phyloP scores from a whole-genome alignment of 495 filamentous ascomycete genomes.

The Cercophora samala region DNA sequence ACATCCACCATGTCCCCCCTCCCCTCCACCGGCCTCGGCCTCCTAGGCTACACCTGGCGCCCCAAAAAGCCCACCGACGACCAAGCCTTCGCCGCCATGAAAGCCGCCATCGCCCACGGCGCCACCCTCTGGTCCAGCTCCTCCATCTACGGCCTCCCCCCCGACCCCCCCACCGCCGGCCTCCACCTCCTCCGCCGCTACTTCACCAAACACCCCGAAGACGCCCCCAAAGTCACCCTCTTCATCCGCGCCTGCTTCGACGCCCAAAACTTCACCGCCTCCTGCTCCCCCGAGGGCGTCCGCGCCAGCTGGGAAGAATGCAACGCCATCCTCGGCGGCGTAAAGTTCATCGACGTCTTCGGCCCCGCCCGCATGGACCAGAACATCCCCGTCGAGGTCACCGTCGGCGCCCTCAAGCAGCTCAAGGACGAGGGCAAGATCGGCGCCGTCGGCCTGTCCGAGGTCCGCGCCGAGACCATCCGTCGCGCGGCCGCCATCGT shows the following conservation, averaged over 20 bases:
- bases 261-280: slow-evolving; percentile 48
- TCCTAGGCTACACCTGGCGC: background rate
- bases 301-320: slow-evolving; percentile 65
- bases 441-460: slow-evolving; percentile 72
- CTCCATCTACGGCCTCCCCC: slow-evolving; percentile 71
- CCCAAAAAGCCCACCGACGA: background rate
- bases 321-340: slow-evolving; percentile 60
- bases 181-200: slow-evolving; percentile 63
- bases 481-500: slow-evolving; percentile 64
- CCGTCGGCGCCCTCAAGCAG: slow-evolving; percentile 54
- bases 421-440: slow-evolving; percentile 74
- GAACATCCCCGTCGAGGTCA: slow-evolving; percentile 47
- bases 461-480: slow-evolving; percentile 71
- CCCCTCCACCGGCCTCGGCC: too few relatives aligned
- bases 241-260: slow-evolving; percentile 24
- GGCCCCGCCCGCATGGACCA: slow-evolving; percentile 71
- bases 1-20: too few relatives aligned
- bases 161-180: slow-evolving; percentile 26
- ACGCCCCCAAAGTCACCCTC: slow-evolving; percentile 63
- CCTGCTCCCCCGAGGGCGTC: slow-evolving; percentile 56
- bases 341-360: slow-evolving; percentile 80
- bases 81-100: slow-evolving; percentile 62
- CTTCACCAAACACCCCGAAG: slow-evolving; percentile 66
- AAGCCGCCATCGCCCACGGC: slow-evolving; percentile 61
- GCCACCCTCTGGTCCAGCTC: slow-evolving; percentile 77